Conservation (phyloP, 768 basidiomycete genomes). For the Rhizopogon vinicolor region DNA sequence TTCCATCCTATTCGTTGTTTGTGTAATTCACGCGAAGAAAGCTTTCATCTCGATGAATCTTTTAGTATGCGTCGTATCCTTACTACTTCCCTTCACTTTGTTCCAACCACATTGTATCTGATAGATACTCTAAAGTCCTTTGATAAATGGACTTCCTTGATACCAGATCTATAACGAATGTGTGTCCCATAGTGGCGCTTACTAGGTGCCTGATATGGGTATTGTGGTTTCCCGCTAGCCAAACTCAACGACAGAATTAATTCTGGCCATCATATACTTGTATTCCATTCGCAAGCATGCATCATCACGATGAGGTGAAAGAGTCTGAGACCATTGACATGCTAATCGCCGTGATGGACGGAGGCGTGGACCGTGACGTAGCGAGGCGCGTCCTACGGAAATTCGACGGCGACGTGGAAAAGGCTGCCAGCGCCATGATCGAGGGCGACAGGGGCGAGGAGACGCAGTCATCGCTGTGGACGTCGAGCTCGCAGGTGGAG, state of each 20-base stretch:
- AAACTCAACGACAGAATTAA: not conserved
- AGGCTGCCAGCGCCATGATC: slow-evolving; percentile 50
- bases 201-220: not conserved
- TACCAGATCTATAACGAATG: no score
- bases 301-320: slow-evolving; percentile 13
- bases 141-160: no score
- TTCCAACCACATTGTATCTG: not conserved
- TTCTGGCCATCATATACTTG: not conserved
- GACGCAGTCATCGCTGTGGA: slow-evolving; percentile 4
- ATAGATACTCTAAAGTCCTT: not conserved
- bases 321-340: slow-evolving; percentile 30
- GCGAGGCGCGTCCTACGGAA: slow-evolving; percentile 56
- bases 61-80: not conserved
- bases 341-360: slow-evolving; percentile 35
- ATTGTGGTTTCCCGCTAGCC: no score
- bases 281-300: not conserved
- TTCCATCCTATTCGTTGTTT: not conserved
- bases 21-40: not conserved
- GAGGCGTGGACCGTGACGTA: slow-evolving; percentile 36
- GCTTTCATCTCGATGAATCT: not conserved
- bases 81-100: not conserved
- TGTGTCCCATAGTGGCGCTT: no score
- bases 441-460: slow-evolving; percentile 45
- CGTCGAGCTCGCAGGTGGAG: slow-evolving; percentile 11
- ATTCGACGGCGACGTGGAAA: slow-evolving; percentile 53